Conservation (phyloP, 1,284 basidiomycete species). For the Marasmius sp. region DNA sequence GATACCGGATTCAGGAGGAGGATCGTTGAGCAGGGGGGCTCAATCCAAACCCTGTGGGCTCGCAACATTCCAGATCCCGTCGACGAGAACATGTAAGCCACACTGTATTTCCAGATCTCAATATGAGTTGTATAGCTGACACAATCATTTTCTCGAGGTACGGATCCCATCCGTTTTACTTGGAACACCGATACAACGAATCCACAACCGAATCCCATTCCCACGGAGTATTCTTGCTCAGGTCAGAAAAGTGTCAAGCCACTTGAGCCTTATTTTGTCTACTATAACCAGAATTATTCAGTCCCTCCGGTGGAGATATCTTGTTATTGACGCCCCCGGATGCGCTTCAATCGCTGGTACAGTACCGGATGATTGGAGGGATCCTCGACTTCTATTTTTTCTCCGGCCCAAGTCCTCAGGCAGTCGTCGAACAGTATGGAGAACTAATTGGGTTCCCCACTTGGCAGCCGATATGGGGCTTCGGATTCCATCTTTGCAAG, state of each 20-base stretch:
- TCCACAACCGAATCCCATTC: slow-evolving; percentile 50
- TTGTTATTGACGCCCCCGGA: slow-evolving; percentile 54
- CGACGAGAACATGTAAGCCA: slow-evolving; percentile 57
- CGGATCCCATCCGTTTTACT: slow-evolving; percentile 68
- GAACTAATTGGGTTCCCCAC: slow-evolving; percentile 58
- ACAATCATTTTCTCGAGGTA: slow-evolving; percentile 41
- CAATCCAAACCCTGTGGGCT: slow-evolving; percentile 72
- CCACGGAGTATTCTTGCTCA: slow-evolving; percentile 71
- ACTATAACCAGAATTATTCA: slow-evolving; percentile 10
- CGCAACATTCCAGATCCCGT: slow-evolving; percentile 60
- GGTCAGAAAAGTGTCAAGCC: slow-evolving; percentile 29
- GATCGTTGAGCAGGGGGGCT: slow-evolving; percentile 53
- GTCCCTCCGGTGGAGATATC: slow-evolving; percentile 64
- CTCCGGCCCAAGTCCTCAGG: slow-evolving; percentile 62
- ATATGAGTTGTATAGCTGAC: not conserved
- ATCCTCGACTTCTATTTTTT: slow-evolving; percentile 72
- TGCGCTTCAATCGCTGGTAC: slow-evolving; percentile 53
- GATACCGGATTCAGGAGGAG: slow-evolving; percentile 68
- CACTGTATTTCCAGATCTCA: not conserved
- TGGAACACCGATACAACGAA: slow-evolving; percentile 61
- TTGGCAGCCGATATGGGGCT: slow-evolving; percentile 69
- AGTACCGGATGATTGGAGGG: slow-evolving; percentile 67
- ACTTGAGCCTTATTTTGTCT: not conserved
- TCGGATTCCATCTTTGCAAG: slow-evolving; percentile 73
- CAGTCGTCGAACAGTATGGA: slow-evolving; percentile 70